Percentiles rank a stretch among this genome's conserved stretches.
phyloP scores from a whole-genome alignment of 2,329 filamentous ascomycete genomes.

The Colletotrichum sp. region DNA sequence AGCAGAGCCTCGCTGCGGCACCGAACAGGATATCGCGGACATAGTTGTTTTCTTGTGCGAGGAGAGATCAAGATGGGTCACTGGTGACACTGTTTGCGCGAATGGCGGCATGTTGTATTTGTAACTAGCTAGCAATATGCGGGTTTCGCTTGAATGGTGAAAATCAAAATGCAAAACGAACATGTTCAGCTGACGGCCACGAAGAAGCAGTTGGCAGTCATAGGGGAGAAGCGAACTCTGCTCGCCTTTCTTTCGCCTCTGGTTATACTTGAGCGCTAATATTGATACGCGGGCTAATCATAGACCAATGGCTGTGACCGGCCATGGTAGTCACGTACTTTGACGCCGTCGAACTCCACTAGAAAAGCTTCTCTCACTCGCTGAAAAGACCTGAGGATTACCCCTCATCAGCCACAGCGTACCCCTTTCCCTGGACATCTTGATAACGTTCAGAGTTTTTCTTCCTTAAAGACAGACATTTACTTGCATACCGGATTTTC shows the following conservation, averaged over 20 bases:
- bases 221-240: neutral
- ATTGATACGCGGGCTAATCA: neutral
- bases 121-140: neutral
- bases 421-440: neutral
- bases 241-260: neutral
- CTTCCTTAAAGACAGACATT: neutral
- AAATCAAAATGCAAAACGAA: neutral
- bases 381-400: neutral
- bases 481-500: neutral
- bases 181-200: neutral
- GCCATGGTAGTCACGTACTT: neutral
- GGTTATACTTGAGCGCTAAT: neutral
- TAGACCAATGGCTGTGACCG: neutral
- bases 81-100: slow-evolving; percentile 6
- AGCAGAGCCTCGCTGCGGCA: slow-evolving; percentile 5
- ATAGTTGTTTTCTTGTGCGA: slow-evolving; percentile 10
- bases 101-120: slow-evolving; percentile 12
- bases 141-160: neutral
- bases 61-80: slow-evolving; percentile 11
- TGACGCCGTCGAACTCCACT: neutral
- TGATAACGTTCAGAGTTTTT: no score
- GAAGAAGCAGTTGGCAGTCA: neutral
- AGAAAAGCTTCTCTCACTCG: neutral
- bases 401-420: neutral
- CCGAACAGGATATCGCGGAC: slow-evolving; percentile 1